phyloP scores from a whole-genome alignment of 2,329 filamentous ascomycete species.

The Neoscytalidium dimidiatum region DNA sequence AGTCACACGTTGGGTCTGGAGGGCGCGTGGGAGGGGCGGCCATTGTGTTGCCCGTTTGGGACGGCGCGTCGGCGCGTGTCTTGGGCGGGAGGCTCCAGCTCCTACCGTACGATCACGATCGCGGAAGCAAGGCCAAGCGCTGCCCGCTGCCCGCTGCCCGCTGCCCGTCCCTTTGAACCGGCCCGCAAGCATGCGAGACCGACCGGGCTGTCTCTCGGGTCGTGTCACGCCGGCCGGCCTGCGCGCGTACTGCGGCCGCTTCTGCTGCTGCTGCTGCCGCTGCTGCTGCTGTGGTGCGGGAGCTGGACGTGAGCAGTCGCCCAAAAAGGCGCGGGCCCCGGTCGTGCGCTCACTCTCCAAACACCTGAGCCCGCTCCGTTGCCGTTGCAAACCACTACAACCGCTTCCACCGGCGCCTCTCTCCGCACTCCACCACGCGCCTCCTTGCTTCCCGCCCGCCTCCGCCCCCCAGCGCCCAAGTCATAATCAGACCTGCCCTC shows the following conservation, averaged over 20 bases:
- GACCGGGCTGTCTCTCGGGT: neutral
- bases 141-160: too few species aligned
- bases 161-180: neutral
- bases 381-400: neutral
- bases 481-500: neutral
- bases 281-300: too few species aligned
- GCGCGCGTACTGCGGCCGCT: neutral
- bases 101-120: constrained; percentile 10
- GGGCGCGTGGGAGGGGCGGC: neutral
- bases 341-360: constrained; percentile 7
- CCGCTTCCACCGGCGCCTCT: neutral
- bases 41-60: constrained; percentile 13
- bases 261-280: neutral
- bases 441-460: constrained; percentile 19
- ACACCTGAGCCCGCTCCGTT: constrained; percentile 6
- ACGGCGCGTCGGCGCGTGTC: constrained; percentile 13
- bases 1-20: neutral
- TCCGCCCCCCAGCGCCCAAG: neutral
- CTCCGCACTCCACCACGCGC: constrained; percentile 11
- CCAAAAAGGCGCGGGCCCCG: constrained; percentile 7
- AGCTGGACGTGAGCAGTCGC: neutral
- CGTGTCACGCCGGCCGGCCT: neutral
- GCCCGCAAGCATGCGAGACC: constrained; percentile 8
- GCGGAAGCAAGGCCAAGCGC: neutral
- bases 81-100: neutral